These are phyloP conservation scores for Apiospora malaysiana DNA, from an alignment of 2,329 filamentous ascomycete genomes.

Conservation along the genomic window DNA sequence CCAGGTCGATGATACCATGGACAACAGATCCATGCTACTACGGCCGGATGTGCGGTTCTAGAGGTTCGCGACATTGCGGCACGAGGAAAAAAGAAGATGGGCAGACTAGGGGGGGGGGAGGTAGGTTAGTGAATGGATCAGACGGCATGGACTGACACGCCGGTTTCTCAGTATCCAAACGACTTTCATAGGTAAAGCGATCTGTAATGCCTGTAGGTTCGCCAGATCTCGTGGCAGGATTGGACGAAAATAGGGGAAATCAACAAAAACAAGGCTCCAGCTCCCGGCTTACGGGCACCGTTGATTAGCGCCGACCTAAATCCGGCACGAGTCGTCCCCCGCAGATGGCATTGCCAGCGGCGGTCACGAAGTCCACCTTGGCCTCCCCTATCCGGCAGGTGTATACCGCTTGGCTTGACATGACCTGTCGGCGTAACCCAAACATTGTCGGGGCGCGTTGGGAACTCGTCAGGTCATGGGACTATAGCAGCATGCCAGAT, in stretches of 20 bases:
- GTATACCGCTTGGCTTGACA: conserved; percentile 5
- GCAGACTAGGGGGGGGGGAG: neutral
- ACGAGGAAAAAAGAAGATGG: neutral
- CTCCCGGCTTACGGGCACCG: conserved; percentile 11
- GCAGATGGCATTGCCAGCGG: conserved; percentile 3
- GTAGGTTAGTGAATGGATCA: neutral
- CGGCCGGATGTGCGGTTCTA: conserved; percentile 8
- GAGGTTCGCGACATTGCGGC: conserved; percentile 3
- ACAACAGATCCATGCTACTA: conserved; percentile 1
- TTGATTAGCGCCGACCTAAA: conserved; percentile 13
- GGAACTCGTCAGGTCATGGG: neutral
- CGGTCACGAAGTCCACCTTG: conserved; percentile 16
- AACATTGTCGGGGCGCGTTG: neutral
- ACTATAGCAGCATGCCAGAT: neutral
- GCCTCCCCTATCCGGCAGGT: conserved; percentile 15
- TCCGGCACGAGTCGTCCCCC: conserved; percentile 13
- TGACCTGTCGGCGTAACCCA: conserved; percentile 14
- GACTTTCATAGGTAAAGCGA: neutral
- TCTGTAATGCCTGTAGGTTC: neutral
- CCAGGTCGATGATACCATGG: conserved; percentile 3
- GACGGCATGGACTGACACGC: conserved; percentile 3
- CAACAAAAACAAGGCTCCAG: neutral
- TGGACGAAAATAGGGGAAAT: conserved; percentile 6
- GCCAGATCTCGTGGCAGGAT: conserved; percentile 11
- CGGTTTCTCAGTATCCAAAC: neutral